phyloP scores from a whole-genome alignment of 129 eudicot species.

The Gnaphalium uliginosum region DNA sequence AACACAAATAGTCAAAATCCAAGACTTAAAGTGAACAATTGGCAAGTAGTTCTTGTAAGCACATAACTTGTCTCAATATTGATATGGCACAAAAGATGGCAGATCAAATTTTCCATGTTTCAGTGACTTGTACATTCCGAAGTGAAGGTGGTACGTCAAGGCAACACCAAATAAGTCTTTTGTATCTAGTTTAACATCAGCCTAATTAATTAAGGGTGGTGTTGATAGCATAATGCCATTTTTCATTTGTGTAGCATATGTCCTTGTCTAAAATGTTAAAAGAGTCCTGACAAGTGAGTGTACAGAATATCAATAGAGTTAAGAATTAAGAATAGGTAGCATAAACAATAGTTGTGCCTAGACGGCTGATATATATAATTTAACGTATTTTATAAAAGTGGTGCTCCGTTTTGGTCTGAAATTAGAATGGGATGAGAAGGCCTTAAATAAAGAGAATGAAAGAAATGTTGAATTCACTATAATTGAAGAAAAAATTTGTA shows the following conservation, averaged over 20 bases:
- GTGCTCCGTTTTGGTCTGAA: not conserved
- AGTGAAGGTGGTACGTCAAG: not conserved
- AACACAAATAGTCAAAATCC: conserved; percentile 10
- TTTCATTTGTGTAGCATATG: conserved; percentile 7
- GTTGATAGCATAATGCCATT: conserved; percentile 18
- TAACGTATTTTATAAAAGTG: not conserved
- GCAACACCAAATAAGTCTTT: not conserved
- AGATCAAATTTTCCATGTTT: not conserved
- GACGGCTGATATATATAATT: conserved; percentile 18
- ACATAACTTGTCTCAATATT: conserved; percentile 35
- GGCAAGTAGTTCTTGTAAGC: conserved; percentile 37
- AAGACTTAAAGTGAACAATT: conserved; percentile 19
- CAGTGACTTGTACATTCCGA: conserved; percentile 5
- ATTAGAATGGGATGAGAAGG: not conserved
- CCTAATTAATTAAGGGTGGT: conserved; percentile 1
- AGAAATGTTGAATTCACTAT: no score
- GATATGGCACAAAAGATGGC: conserved; percentile 20
- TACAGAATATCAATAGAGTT: not conserved
- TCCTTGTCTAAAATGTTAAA: conserved; percentile 19
- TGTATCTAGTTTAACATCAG: conserved; percentile 1
- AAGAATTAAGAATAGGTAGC: not conserved
- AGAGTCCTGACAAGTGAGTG: conserved; percentile 24
- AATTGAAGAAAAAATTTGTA: no score
- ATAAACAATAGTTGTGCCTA: conserved; percentile 19
- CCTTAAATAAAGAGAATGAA: no score